Conservation (phyloP, 2,329 filamentous ascomycete genomes). For the Fusarium sp. region DNA sequence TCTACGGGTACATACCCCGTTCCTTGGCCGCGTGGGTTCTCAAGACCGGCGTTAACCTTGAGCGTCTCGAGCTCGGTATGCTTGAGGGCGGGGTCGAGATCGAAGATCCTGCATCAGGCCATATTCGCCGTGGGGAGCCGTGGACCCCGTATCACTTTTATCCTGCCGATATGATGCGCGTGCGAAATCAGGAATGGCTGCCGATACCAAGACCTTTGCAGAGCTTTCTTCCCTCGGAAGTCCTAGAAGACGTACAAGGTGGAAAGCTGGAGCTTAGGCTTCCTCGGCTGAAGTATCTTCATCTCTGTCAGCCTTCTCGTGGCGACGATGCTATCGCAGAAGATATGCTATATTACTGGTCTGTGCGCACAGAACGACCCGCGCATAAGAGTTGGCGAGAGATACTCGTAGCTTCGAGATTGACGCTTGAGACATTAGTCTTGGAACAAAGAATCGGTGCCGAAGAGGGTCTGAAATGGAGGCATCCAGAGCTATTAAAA, state of each 20-base stretch:
- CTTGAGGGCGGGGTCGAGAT: not conserved
- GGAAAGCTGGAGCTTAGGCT: not conserved
- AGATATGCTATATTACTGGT: not conserved
- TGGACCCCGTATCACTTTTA: not conserved
- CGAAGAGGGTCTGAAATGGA: fast-evolving
- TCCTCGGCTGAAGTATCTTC: not conserved
- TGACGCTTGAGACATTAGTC: not conserved
- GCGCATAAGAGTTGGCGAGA: not conserved
- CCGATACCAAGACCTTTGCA: not conserved
- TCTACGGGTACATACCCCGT: not conserved
- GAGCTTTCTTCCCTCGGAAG: not conserved
- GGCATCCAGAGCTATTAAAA: not conserved
- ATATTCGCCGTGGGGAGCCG: not conserved
- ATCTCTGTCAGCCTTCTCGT: not conserved
- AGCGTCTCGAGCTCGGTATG: not conserved
- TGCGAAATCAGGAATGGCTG: not conserved
- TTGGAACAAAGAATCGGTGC: not conserved
- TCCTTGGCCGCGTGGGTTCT: not conserved
- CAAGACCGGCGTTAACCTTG: not conserved
- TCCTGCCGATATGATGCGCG: not conserved
- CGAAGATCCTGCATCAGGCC: not conserved
- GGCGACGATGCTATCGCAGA: not conserved
- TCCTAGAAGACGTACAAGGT: not conserved
- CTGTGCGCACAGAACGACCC: not conserved
- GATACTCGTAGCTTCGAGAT: not conserved